Conservation (phyloP, 768 basidiomycete genomes). For the Neoboletus subvelutipes region DNA sequence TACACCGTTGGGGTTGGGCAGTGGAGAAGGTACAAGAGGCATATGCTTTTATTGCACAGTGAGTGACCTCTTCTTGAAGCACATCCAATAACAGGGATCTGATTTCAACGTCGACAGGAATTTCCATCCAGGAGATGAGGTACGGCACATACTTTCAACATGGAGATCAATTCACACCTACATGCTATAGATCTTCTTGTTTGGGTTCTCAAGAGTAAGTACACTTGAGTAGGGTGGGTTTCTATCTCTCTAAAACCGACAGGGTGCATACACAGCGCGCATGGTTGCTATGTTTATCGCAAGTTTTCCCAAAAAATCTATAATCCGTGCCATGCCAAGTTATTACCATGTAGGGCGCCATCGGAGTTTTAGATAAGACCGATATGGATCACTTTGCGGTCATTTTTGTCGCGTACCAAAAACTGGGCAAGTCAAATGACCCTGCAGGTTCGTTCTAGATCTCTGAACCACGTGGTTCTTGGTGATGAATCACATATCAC, state of each 20-base stretch:
- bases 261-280: conserved; percentile 77
- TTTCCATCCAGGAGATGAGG: conserved; percentile 71
- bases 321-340: neutral
- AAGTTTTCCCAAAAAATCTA: neutral
- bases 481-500: neutral
- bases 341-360: conserved; percentile 49
- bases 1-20: conserved; percentile 26
- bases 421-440: conserved; percentile 54
- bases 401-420: conserved; percentile 63
- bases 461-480: neutral
- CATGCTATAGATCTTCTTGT: conserved; percentile 62
- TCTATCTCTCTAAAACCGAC: conserved; percentile 5
- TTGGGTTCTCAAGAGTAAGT: conserved; percentile 71
- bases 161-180: conserved; percentile 4
- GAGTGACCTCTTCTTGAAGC: conserved; percentile 26
- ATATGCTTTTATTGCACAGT: conserved; percentile 82
- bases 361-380: conserved; percentile 66
- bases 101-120: conserved; percentile 45
- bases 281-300: conserved; percentile 65
- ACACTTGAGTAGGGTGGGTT: neutral
- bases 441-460: conserved; percentile 37
- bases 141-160: conserved; percentile 21
- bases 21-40: conserved; percentile 76
- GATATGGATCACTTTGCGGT: conserved; percentile 72
- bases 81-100: neutral